Conservation (phyloP, 192 early-diverging fungal species). For the Jimgerdemannia flammicorona region DNA sequence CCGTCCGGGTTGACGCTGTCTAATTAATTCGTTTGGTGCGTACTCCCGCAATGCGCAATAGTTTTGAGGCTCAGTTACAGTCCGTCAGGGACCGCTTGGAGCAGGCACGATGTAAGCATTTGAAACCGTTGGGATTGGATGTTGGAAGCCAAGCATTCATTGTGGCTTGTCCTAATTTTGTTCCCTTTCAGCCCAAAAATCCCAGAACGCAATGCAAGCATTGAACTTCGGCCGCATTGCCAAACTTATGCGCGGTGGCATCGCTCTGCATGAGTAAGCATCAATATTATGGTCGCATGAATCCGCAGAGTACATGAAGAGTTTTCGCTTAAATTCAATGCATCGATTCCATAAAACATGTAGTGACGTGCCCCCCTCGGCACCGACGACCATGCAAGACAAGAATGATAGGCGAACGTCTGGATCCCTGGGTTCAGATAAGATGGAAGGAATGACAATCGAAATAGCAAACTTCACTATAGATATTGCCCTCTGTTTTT, state of each 20-base stretch:
- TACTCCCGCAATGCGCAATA: slow-evolving; percentile 25
- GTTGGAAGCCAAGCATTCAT: no score
- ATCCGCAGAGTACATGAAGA: no score
- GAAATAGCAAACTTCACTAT: not conserved
- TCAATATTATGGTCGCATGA: no score
- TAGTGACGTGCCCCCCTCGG: no score
- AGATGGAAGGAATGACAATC: not conserved
- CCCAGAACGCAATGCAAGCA: not conserved
- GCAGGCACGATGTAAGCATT: slow-evolving; percentile 53
- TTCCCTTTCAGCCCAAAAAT: not conserved
- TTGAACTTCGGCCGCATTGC: slow-evolving; percentile 59
- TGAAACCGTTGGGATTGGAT: not conserved
- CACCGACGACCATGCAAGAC: not conserved
- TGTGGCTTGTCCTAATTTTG: no score
- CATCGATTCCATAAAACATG: no score
- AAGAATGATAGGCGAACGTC: not conserved
- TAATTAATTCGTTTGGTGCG: slow-evolving; percentile 1
- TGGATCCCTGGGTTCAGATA: not conserved
- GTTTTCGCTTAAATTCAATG: no score
- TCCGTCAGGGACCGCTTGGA: slow-evolving; percentile 75
- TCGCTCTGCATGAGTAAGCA: not conserved
- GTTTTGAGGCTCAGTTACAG: slow-evolving; percentile 80
- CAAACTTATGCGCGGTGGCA: slow-evolving; percentile 88
- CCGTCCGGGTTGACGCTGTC: not conserved
- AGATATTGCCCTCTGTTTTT: no score